Evolutionary conservation across 148 eudicot genomes (phyloP).

Genomic region (Polygonum aviculare): DNA sequence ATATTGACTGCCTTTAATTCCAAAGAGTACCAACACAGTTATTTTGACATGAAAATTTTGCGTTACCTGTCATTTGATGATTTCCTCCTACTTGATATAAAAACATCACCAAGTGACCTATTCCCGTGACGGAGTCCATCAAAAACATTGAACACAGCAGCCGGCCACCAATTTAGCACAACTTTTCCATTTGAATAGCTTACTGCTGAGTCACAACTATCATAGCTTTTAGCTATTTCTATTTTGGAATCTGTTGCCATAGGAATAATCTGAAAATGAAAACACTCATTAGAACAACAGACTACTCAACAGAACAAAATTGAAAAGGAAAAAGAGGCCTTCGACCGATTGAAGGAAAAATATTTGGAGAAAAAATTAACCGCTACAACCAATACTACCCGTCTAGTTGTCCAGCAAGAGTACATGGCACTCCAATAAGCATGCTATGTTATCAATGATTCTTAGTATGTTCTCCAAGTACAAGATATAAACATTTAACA

Average conservation of each 20-base stretch:
- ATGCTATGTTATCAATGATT: neutral
- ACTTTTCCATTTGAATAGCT: conserved; percentile 25
- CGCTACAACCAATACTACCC: neutral
- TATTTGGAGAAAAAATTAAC: neutral
- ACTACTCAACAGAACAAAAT: neutral
- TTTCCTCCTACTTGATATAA: conserved; percentile 32
- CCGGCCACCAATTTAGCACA: conserved; percentile 22
- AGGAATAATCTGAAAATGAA: conserved; percentile 21
- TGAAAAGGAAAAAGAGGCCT: neutral
- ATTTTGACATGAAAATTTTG: neutral
- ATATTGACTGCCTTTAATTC: neutral
- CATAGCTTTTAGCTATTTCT: conserved; percentile 30
- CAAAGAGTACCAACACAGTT: neutral
- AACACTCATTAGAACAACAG: neutral
- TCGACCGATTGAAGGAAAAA: neutral
- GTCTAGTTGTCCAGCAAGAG: neutral
- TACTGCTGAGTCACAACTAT: conserved; percentile 28
- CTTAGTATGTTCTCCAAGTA: too few species aligned
- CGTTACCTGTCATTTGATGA: conserved; percentile 38
- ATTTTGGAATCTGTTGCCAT: conserved; percentile 53
- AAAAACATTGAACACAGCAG: conserved; percentile 27
- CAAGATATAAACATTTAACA: too few species aligned
- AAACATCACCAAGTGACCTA: conserved; percentile 26
- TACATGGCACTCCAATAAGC: neutral
- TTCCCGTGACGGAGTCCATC: conserved; percentile 39